Evolutionary conservation across 2,329 filamentous ascomycete genomes (phyloP).

Genomic region (Exserohilum rostratum): DNA sequence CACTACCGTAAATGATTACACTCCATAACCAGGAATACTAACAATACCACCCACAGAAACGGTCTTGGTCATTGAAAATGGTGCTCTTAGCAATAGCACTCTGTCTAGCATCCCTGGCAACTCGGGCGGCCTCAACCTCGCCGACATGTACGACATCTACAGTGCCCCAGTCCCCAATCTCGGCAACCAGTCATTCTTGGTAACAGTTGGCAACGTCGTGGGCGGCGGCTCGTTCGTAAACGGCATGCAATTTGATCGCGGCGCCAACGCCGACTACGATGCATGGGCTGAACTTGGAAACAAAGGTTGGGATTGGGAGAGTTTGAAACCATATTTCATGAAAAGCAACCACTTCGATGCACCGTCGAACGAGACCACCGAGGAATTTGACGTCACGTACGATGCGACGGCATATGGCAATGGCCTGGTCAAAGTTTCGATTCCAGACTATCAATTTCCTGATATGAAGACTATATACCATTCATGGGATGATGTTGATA

Average conservation of each 20-base stretch:
- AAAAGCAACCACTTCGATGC: constrained; percentile 22
- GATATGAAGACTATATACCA: constrained; percentile 18
- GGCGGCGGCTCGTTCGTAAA: constrained; percentile 44
- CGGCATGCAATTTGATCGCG: constrained; percentile 44
- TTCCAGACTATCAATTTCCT: constrained; percentile 16
- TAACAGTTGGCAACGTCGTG: constrained; percentile 30
- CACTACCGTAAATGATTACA: neutral
- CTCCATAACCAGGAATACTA: neutral
- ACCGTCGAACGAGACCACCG: constrained; percentile 7
- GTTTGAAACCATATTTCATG: constrained; percentile 11
- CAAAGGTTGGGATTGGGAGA: constrained; percentile 8
- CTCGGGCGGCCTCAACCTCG: constrained; percentile 16
- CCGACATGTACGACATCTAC: constrained; percentile 18
- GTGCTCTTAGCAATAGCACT: constrained; percentile 16
- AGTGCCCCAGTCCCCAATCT: constrained; percentile 24
- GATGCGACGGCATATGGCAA: constrained; percentile 20
- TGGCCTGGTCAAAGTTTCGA: constrained; percentile 8
- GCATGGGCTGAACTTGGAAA: constrained; percentile 5
- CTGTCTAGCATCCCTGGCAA: constrained; percentile 18
- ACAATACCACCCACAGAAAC: constrained; percentile 9
- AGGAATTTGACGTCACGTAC: constrained; percentile 21
- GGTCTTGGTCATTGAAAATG: constrained; percentile 28
- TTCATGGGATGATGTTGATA: constrained; percentile 7
- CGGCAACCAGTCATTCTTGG: constrained; percentile 22
- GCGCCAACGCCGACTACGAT: constrained; percentile 20